Conservation (phyloP, 352 stramenopile genomes). For the Phytopythium kandeliae region DNA sequence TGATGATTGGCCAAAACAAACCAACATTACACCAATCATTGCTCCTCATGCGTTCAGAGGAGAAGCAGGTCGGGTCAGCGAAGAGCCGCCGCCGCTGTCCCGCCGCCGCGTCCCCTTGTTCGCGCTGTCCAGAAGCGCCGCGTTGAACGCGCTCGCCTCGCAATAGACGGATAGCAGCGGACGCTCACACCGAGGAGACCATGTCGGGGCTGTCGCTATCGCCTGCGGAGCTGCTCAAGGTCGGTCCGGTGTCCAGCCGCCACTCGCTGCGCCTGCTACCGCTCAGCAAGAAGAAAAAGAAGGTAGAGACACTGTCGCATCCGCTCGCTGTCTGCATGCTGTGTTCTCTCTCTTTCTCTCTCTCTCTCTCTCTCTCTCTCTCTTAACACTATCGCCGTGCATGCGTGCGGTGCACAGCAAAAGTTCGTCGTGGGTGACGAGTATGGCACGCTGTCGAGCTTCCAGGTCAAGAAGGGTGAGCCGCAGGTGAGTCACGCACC, state of each 20-base stretch:
- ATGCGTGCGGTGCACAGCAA: too few species aligned
- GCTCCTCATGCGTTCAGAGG: too few species aligned
- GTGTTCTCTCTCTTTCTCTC: too few species aligned
- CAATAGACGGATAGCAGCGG: neutral
- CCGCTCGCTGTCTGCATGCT: too few species aligned
- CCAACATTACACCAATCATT: neutral
- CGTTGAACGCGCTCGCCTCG: neutral
- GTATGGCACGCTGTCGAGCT: constrained; percentile 72
- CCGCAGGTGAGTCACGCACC: constrained; percentile 32
- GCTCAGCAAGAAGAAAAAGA: constrained; percentile 85
- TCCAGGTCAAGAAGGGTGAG: constrained; percentile 84
- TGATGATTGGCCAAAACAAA: constrained; percentile 1
- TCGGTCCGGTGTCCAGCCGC: constrained; percentile 66
- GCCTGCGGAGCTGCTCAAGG: constrained; percentile 75
- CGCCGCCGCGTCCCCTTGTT: too few species aligned
- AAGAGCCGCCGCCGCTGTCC: too few species aligned
- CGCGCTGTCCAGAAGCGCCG: neutral
- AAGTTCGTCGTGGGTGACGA: constrained; percentile 84
- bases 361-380: too few species aligned
- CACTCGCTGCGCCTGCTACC: constrained; percentile 75
- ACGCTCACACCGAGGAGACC: neutral
- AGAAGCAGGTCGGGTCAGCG: neutral
- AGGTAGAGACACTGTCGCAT: constrained; percentile 26
- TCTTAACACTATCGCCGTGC: too few species aligned
- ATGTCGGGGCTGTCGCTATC: constrained; percentile 54